Evolutionary conservation across 352 stramenopile genomes (phyloP).

Genomic region (Globisporangium alternatum): DNA sequence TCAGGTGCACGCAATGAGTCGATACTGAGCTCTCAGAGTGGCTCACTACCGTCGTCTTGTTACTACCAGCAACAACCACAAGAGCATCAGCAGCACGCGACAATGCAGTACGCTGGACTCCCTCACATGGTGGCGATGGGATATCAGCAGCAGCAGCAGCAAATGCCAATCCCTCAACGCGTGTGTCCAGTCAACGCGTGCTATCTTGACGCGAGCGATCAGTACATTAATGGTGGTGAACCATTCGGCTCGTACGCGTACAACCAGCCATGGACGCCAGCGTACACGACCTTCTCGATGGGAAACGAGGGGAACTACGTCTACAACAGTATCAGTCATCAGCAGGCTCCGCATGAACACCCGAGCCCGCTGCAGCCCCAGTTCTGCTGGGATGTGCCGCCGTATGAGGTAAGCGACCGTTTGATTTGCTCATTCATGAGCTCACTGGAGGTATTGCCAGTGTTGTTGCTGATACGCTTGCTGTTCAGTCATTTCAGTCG

Average conservation of each 20-base stretch:
- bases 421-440: background rate
- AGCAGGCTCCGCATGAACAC: constrained; percentile 1
- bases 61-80: constrained; percentile 2
- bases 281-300: background rate
- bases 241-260: constrained; percentile 7
- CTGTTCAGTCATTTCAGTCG: constrained; percentile 6
- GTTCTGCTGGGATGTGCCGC: constrained; percentile 4
- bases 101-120: background rate
- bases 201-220: constrained; percentile 10
- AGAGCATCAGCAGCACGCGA: background rate
- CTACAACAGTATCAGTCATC: background rate
- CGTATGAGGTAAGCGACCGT: constrained; percentile 10
- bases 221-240: constrained; percentile 7
- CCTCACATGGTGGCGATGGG: background rate
- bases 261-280: constrained; percentile 7
- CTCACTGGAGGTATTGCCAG: background rate
- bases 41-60: background rate
- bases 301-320: background rate
- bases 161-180: constrained; percentile 6
- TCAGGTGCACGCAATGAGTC: background rate
- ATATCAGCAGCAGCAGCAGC: constrained; percentile 4
- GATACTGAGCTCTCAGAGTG: background rate
- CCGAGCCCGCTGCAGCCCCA: background rate
- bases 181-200: constrained; percentile 16
- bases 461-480: background rate